These are phyloP conservation scores for Alloteropsis semialata DNA, from an alignment of 176 grass and related monocot genomes.

Conservation along the genomic window DNA sequence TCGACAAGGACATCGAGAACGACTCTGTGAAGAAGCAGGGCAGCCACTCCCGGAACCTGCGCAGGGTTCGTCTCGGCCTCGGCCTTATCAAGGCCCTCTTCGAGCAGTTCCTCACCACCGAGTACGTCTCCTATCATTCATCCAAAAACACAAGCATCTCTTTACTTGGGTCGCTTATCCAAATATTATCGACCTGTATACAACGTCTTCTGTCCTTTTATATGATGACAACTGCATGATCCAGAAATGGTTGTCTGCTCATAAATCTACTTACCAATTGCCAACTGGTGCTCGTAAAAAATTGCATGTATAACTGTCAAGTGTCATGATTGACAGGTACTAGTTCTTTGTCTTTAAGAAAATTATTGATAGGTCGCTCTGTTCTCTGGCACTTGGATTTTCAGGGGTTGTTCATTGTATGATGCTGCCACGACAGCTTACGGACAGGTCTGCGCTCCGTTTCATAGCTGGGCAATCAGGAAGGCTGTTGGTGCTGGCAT, in stretches of 20 bases:
- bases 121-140: conserved; percentile 46
- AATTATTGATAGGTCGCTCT: conserved; percentile 16
- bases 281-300: neutral
- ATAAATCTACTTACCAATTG: conserved; percentile 11
- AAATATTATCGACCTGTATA: neutral
- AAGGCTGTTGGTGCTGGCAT: conserved; percentile 90
- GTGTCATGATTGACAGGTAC: neutral
- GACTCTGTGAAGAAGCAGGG: conserved; percentile 85
- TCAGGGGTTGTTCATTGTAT: conserved; percentile 69
- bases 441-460: conserved; percentile 90
- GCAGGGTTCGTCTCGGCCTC: conserved; percentile 88
- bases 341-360: neutral
- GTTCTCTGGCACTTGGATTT: conserved; percentile 31
- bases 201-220: neutral
- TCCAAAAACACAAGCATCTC: neutral
- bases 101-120: conserved; percentile 64
- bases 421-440: conserved; percentile 90
- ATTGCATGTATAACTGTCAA: neutral
- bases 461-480: conserved; percentile 90
- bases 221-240: neutral
- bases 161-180: neutral
- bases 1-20: conserved; percentile 78
- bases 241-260: neutral
- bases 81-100: conserved; percentile 90
- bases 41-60: conserved; percentile 92